These are phyloP conservation scores for Phlyctochytrium arcticum DNA, from an alignment of 192 early-diverging fungal genomes.

Conservation along the genomic window DNA sequence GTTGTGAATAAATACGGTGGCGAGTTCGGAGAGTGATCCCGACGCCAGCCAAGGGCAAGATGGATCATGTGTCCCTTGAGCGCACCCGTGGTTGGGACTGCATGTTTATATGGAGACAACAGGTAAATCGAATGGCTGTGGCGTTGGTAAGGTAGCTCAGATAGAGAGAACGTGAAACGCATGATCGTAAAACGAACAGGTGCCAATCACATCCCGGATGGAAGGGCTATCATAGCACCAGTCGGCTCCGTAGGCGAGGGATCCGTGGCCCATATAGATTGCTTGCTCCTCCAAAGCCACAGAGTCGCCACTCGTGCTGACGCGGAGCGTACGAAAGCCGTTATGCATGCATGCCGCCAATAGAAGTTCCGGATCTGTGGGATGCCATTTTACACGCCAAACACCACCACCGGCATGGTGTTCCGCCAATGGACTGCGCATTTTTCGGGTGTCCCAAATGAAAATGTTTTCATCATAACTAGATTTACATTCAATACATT, in stretches of 20 bases:
- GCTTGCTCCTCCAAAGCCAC: background rate
- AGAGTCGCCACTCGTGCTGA: constrained; percentile 37
- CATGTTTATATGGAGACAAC: too few relatives aligned
- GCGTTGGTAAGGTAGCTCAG: too few relatives aligned
- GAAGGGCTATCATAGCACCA: constrained; percentile 30
- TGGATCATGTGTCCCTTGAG: too few relatives aligned
- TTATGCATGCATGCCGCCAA: constrained; percentile 88
- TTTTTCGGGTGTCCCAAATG: constrained; percentile 87
- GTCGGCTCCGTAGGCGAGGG: constrained; percentile 49
- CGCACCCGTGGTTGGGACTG: too few relatives aligned
- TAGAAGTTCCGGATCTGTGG: constrained; percentile 53
- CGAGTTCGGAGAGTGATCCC: too few relatives aligned
- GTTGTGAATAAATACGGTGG: too few relatives aligned
- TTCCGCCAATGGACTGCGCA: constrained; percentile 69
- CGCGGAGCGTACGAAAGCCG: constrained; percentile 77
- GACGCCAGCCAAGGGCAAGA: too few relatives aligned
- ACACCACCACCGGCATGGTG: constrained; percentile 79
- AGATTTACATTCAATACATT: background rate
- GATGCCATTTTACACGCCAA: constrained; percentile 96
- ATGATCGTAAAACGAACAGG: constrained; percentile 59
- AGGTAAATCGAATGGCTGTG: too few relatives aligned
- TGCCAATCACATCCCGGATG: constrained; percentile 33
- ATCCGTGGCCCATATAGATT: constrained; percentile 13
- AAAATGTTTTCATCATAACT: constrained; percentile 88
- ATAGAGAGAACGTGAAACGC: constrained; percentile 39